These are phyloP conservation scores for Penicillium soppii DNA, from an alignment of 495 filamentous ascomycete genomes.

Conservation along the genomic window DNA sequence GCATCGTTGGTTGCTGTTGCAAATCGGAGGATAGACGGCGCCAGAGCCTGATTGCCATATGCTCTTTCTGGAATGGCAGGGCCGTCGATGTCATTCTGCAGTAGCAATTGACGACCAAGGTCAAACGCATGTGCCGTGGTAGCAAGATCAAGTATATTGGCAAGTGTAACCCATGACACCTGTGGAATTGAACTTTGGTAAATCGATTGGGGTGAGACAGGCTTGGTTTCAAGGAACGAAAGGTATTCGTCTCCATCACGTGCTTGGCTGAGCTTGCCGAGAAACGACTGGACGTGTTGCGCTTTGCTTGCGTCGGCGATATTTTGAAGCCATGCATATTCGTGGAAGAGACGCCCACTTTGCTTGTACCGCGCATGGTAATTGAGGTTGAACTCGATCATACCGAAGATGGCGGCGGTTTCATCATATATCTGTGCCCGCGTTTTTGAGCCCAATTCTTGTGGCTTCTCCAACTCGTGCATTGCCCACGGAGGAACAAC, in stretches of 20 bases:
- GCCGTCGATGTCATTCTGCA: conserved; percentile 55
- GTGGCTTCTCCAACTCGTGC: conserved; percentile 14
- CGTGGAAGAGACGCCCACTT: conserved; percentile 27
- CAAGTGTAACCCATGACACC: conserved; percentile 49
- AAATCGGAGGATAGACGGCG: conserved; percentile 58
- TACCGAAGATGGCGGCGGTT: conserved; percentile 32
- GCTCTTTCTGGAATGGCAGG: conserved; percentile 46
- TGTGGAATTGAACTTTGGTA: conserved; percentile 39
- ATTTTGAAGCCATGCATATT: conserved; percentile 36
- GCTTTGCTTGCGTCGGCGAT: conserved; percentile 41
- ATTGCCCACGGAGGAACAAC: conserved; percentile 40
- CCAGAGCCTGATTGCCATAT: conserved; percentile 49
- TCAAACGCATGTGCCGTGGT: conserved; percentile 43
- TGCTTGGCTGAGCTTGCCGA: conserved; percentile 19
- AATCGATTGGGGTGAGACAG: conserved; percentile 13
- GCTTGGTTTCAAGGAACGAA: conserved; percentile 18
- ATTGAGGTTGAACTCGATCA: conserved; percentile 39
- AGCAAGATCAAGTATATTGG: conserved; percentile 52
- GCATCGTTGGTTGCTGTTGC: conserved; percentile 52
- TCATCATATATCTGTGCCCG: conserved; percentile 38
- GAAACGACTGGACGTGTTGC: conserved; percentile 38
- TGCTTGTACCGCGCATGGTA: conserved; percentile 24
- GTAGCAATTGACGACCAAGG: conserved; percentile 57
- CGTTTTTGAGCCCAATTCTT: conserved; percentile 21
- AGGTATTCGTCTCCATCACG: conserved; percentile 13